Percentiles rank a stretch among this genome's conserved stretches.
phyloP scores from a whole-genome alignment of 169 alveolate species.

The Plasmodium malariae region DNA sequence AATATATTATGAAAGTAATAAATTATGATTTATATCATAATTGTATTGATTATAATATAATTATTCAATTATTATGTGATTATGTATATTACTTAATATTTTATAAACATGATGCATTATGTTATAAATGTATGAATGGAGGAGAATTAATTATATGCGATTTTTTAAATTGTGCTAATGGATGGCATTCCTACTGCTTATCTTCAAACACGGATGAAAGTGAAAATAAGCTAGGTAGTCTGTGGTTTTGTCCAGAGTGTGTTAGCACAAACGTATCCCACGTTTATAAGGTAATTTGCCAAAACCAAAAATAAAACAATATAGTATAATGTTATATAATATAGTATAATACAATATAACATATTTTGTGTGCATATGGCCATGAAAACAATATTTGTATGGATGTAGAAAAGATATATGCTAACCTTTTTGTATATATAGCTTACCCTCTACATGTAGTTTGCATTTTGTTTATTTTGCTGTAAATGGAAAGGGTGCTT shows the following conservation, averaged over 20 bases:
- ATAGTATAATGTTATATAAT: too few relatives aligned
- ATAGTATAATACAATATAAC: too few relatives aligned
- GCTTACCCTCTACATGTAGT: too few relatives aligned
- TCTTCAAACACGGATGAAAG: conserved; percentile 36
- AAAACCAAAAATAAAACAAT: too few relatives aligned
- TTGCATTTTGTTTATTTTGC: too few relatives aligned
- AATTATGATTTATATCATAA: conserved; percentile 38
- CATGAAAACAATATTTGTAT: too few relatives aligned
- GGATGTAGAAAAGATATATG: too few relatives aligned
- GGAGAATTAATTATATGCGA: conserved; percentile 86
- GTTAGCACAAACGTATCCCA: too few relatives aligned
- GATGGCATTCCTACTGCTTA: conserved; percentile 84
- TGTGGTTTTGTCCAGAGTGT: conserved; percentile 80
- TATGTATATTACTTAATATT: conserved; percentile 48
- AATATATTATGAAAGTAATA: conserved; percentile 44
- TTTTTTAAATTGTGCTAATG: conserved; percentile 72
- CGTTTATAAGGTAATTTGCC: too few relatives aligned
- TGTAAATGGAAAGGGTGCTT: too few relatives aligned
- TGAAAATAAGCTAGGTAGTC: conserved; percentile 5
- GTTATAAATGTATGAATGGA: conserved; percentile 82
- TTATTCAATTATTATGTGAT: conserved; percentile 69
- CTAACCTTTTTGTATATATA: too few relatives aligned
- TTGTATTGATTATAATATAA: conserved; percentile 15
- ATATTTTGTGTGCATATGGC: too few relatives aligned
- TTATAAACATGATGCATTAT: conserved; percentile 77